A percentile compares a stretch with the other conserved stretches of the same genome.
phyloP scores from a whole-genome alignment of 2,329 filamentous ascomycete genomes.

The Teratosphaeria zuluensis region DNA sequence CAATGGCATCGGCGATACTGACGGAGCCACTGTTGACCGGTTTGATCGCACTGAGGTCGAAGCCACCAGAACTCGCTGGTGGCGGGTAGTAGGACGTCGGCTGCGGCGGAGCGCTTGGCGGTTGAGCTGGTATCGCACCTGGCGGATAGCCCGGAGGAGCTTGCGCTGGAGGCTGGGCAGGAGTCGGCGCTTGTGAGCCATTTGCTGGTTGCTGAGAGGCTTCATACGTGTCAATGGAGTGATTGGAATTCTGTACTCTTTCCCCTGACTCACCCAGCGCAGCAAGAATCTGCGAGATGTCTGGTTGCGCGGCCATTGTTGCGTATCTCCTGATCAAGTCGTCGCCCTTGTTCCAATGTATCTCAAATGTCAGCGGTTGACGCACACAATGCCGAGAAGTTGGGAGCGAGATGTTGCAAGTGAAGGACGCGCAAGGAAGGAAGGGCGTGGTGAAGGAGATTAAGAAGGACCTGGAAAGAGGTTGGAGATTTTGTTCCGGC shows the following conservation, averaged over 20 bases:
- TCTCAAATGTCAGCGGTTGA: neutral
- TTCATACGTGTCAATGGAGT: slow-evolving; percentile 13
- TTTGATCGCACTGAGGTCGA: slow-evolving; percentile 72
- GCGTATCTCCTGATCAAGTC: neutral
- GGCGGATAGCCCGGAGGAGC: slow-evolving; percentile 38
- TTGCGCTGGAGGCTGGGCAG: slow-evolving; percentile 32
- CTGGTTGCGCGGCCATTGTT: slow-evolving; percentile 35
- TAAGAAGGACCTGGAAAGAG: neutral
- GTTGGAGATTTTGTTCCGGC: neutral
- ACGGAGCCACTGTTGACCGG: slow-evolving; percentile 72
- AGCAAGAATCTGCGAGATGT: slow-evolving; percentile 43
- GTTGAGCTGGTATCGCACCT: slow-evolving; percentile 29
- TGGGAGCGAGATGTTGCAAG: neutral
- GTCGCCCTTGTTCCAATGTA: neutral
- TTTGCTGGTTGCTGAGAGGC: slow-evolving; percentile 36
- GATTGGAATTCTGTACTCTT: neutral
- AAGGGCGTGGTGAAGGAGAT: neutral
- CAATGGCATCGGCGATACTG: slow-evolving; percentile 74
- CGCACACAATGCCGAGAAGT: neutral
- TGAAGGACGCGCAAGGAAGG: neutral
- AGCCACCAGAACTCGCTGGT: slow-evolving; percentile 62
- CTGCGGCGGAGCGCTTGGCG: slow-evolving; percentile 21
- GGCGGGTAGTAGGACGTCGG: slow-evolving; percentile 44
- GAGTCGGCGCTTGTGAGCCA: slow-evolving; percentile 31
- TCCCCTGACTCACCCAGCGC: slow-evolving; percentile 33